Evolutionary conservation across 164 flowering plant species (phyloP), one percentile per base, ranked within the genome.

Genomic region (Berberis vulgaris): DNA sequence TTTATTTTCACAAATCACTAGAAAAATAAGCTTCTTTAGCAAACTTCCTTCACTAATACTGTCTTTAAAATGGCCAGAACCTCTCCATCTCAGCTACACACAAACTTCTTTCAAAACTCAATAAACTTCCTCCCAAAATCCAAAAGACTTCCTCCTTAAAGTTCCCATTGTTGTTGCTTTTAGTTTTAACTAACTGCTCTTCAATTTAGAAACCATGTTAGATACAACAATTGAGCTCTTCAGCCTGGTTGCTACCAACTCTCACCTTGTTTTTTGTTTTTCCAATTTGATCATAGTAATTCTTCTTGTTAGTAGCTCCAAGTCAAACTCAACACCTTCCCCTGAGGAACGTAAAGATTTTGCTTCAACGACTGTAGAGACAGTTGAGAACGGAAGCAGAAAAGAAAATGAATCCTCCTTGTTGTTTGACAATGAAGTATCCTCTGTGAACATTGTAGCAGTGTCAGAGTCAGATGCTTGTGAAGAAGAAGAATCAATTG

Each of bases 211-310:
- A 73, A 59, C 57, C 63, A 86, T 84, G 93, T 61, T 87, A 3
- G 72, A 64, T 62, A 63, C 75, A 1, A 62, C 76, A 43, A 5
- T 82, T 53, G 89, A 83, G 46, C 45, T 77, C 60, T 60, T 87
- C 12, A 54, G 59, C 13, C 68, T 74, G 6, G 83, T 77, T 50
- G 70, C 82, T 49, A 77, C 83, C 53, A 80, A 74, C 50, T 74
- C 81, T 45, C 76, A 75, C 38, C 42, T 80, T 49, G 66, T 79
- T 49, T 85, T 83, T 78, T 75, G 74, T 46, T 58, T 79, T 60
- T 83, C 80, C 82, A 85, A 83, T 61, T 62, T 83, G 76, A 79
- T 83, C 71, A 80, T 83, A 38, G 77, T 71, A 41, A 63, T 78
- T 42, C 78, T 83, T 57, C 67, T 83, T 6, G 41, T 77, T 44